Base-by-base conservation (phyloP, 805 yeast genomes). In the Limtongozyma cylindracea region DNA sequence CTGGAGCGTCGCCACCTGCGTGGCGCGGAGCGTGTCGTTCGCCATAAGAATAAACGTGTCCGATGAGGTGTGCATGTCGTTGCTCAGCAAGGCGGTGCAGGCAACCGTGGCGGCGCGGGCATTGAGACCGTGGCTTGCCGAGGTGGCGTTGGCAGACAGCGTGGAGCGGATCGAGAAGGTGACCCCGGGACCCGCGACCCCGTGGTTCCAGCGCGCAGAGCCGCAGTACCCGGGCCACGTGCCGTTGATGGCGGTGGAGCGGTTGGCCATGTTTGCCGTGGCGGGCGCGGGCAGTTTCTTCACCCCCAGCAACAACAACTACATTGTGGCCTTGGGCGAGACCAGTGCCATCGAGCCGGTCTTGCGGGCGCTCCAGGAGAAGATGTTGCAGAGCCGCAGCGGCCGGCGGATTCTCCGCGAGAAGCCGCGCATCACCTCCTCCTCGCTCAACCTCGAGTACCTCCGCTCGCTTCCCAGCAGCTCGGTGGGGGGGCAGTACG, bases 271-370 rank as follows among this genome's bases (percentile, higher is more conserved):
- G 45, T 63, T 76, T 29, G 43, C 54, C 0, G 69, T 78, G 1
- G 71, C 91, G 3, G 77, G 91, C 2, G 36, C 74, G 11, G 84
- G 82, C 12, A 71, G 94, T 0, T 66, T 52, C 34, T 49, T 61
- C 22, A 80, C 72, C 34, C 91, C 88, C 5, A 78, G 70, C 33
- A 45, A 68, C 25, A 76, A 76, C 26, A 64, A 62, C 27, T 66
- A 69, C 34, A 71, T 74, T 26, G 80, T 71, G 12, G 80, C 74
- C 18, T 50, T 74, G 31, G 98, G 98, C 2, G 98, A 88, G 39
- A 66, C 84, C 10, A 72, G 94, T 0, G 92, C 93, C 6, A 51
- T 72, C 19, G 66, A 71, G 7, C 57, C 54, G 15, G 63, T 80
- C 16, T 53, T 91, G 23, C 53, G 51, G 11, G 44, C 53, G 10